phyloP scores from a whole-genome alignment of 441 rosid species.

The Adansonia gregorii region DNA sequence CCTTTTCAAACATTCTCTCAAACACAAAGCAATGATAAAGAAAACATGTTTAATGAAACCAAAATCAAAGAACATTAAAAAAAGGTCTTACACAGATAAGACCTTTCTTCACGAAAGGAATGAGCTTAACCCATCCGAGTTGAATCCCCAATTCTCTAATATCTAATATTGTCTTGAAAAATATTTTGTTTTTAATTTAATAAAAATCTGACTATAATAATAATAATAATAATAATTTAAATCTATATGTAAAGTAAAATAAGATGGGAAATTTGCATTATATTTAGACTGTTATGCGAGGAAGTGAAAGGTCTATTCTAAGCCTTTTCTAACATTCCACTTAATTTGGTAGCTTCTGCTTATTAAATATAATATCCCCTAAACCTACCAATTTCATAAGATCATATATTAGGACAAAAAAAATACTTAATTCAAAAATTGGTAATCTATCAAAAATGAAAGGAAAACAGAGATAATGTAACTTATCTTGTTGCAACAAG shows the following conservation, averaged over 20 bases:
- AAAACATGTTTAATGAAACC: neutral
- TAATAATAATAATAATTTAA: neutral
- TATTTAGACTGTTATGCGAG: conserved; percentile 69
- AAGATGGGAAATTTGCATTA: conserved; percentile 51
- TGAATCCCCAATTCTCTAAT: conserved; percentile 68
- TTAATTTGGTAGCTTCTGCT: conserved; percentile 67
- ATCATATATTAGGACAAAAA: neutral
- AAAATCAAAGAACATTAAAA: neutral
- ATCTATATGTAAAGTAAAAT: neutral
- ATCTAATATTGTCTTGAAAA: conserved; percentile 32
- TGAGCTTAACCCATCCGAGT: conserved; percentile 83
- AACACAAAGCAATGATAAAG: conserved; percentile 37
- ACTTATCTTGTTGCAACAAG: too few species aligned
- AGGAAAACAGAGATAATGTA: too few species aligned
- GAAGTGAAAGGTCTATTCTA: conserved; percentile 77
- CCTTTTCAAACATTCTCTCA: conserved; percentile 42
- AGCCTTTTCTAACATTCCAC: conserved; percentile 90
- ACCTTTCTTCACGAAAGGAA: conserved; percentile 68
- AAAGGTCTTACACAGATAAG: conserved; percentile 60
- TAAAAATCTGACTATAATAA: conserved; percentile 21
- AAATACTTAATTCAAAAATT: too few species aligned
- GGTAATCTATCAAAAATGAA: too few species aligned
- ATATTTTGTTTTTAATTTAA: neutral
- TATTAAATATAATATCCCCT: conserved; percentile 62
- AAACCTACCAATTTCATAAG: conserved; percentile 40